Percentiles rank a stretch among this genome's conserved stretches.
phyloP scores from a whole-genome alignment of 169 alveolate species.

The Plasmodium gallinaceum region DNA sequence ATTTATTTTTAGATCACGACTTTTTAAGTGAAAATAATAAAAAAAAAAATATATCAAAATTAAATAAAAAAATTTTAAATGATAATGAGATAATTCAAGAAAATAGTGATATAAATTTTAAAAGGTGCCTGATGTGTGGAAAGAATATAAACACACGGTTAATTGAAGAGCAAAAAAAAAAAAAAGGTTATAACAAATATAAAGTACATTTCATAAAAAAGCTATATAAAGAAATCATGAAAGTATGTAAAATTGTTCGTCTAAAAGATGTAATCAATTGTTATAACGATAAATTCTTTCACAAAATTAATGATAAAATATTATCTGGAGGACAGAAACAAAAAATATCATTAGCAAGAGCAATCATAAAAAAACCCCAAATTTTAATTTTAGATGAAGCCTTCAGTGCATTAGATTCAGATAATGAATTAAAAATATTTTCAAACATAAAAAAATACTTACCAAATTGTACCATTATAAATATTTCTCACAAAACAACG shows the following conservation, averaged over 20 bases:
- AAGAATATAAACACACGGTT: slow-evolving; percentile 1
- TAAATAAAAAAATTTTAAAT: background rate
- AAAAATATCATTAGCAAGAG: slow-evolving; percentile 88
- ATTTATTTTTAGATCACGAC: slow-evolving; percentile 48
- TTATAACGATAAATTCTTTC: slow-evolving; percentile 55
- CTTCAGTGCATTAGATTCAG: slow-evolving; percentile 90
- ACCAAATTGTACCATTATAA: slow-evolving; percentile 72
- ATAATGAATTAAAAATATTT: slow-evolving; percentile 75
- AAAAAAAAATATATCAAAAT: background rate
- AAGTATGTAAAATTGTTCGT: slow-evolving; percentile 51
- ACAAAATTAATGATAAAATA: slow-evolving; percentile 47
- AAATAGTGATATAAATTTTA: background rate
- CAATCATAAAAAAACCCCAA: slow-evolving; percentile 81
- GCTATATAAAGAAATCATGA: slow-evolving; percentile 66
- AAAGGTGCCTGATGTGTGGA: slow-evolving; percentile 65
- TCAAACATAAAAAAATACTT: slow-evolving; percentile 74
- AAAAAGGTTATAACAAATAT: slow-evolving; percentile 43
- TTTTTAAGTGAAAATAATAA: background rate
- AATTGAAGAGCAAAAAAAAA: slow-evolving; percentile 45
- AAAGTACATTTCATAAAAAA: slow-evolving; percentile 57
- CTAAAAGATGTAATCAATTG: slow-evolving; percentile 43
- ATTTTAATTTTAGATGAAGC: slow-evolving; percentile 93
- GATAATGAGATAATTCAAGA: background rate
- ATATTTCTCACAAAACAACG: slow-evolving; percentile 83
- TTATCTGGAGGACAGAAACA: slow-evolving; percentile 91